Evolutionary conservation across 805 yeast genomes (phyloP).

Genomic region (Candida hungchunana): DNA sequence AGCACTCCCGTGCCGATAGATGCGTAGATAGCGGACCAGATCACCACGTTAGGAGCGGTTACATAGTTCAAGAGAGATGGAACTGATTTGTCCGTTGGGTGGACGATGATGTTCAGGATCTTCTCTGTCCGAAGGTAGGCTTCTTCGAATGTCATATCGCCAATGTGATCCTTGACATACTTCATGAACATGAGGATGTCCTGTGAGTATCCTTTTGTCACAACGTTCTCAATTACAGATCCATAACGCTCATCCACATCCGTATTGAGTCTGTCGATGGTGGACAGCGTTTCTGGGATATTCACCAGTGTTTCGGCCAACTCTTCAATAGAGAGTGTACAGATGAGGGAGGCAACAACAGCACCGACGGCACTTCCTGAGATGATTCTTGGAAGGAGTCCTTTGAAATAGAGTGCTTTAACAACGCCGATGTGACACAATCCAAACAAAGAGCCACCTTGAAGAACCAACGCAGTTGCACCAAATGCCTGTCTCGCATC

Average conservation of each 20-base stretch:
- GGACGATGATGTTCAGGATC: slow-evolving; percentile 78
- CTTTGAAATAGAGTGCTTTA: slow-evolving; percentile 70
- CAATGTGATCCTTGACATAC: slow-evolving; percentile 71
- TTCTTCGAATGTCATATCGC: slow-evolving; percentile 89
- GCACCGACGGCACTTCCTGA: slow-evolving; percentile 96
- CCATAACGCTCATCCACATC: slow-evolving; percentile 59
- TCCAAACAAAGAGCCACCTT: slow-evolving; percentile 95
- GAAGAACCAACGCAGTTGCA: slow-evolving; percentile 82
- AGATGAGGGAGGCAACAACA: slow-evolving; percentile 80
- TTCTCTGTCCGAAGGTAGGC: slow-evolving; percentile 78
- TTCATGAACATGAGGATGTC: slow-evolving; percentile 77
- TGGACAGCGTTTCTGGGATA: slow-evolving; percentile 40
- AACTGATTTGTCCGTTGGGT: slow-evolving; percentile 67
- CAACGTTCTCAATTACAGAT: slow-evolving; percentile 68
- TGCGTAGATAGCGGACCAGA: slow-evolving; percentile 87
- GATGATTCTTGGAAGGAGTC: slow-evolving; percentile 76
- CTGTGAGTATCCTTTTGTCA: slow-evolving; percentile 79
- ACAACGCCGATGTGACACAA: slow-evolving; percentile 92
- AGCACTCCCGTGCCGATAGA: slow-evolving; percentile 72
- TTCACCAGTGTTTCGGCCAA: slow-evolving; percentile 38
- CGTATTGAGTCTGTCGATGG: slow-evolving; percentile 41
- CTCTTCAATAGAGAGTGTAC: slow-evolving; percentile 68
- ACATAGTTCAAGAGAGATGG: slow-evolving; percentile 81
- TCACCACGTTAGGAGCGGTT: slow-evolving; percentile 88
- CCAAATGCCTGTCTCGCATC: slow-evolving; percentile 88